Evolutionary conservation across 139 green algal genomes (phyloP), one percentile per base, ranked within the genome.

Genomic region (Spirogloea muscicola): DNA sequence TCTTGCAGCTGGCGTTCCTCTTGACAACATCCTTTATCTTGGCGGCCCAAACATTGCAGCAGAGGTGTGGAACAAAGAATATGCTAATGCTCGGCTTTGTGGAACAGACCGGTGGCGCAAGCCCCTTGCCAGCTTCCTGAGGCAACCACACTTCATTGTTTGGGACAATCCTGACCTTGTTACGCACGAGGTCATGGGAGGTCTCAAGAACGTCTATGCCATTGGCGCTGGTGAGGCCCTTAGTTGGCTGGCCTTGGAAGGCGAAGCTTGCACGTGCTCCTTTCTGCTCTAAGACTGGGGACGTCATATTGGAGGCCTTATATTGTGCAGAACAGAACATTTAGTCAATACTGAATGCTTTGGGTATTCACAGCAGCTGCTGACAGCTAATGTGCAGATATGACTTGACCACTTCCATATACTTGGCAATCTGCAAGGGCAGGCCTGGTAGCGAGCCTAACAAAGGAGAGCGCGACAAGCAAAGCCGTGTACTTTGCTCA

Each of bases 101-200:
- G 76, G 76, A 21, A 25, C 42, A 39, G 39, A 29, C 21, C 55
- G 71, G 68, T 81, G 70, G 76, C 51, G 76, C 18, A 40, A 31
- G 16, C 37, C 76, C 27, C 40, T 83, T 37, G 57, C 76, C 4
- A 31, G 25, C 5, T 81, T 83, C 36, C 21, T 83, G 1, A 51
- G 49, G 38, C 51, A 80, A 39, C 51, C 39, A 16, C 49, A 81
- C 58, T 81, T 83, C 33, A 29, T 52, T 25, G 76, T 83, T 16
- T 83, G 76, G 76, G 76, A 83, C 51, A 81, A 83, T 68, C 40
- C 38, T 44, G 70, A 83, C 70, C 7, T 83, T n/a, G 49, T 79
- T 34, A 83, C 70, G 13, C 76, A 83, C 37, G 76, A 83, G 60
- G 67, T 83, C 13, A 82, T 82, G 76, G 76, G 76, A 3, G 76